A percentile compares a stretch with the other conserved stretches of the same genome.
Evolutionary conservation across 257 asterid genomes (phyloP).

Genomic region (Petrea volubilis): DNA sequence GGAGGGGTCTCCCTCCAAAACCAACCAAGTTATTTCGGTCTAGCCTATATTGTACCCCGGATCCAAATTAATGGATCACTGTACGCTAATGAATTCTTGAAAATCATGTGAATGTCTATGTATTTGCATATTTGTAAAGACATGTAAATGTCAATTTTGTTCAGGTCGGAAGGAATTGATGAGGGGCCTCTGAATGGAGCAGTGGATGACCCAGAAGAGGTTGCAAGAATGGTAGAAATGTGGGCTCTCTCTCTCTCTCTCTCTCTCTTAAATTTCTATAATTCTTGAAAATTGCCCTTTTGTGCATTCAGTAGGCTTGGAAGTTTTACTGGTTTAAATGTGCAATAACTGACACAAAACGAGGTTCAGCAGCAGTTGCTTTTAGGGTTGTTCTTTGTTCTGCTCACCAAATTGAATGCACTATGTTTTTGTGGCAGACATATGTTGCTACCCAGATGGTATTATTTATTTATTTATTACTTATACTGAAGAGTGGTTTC

Average conservation of each 20-base stretch:
- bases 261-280: background rate
- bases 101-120: constrained; percentile 7
- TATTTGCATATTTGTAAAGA: background rate
- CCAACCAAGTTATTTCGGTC: constrained; percentile 20
- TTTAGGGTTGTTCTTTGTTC: constrained; percentile 29
- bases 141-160: background rate
- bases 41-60: constrained; percentile 24
- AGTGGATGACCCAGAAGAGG: constrained; percentile 84
- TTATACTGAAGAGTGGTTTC: background rate
- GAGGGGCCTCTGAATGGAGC: constrained; percentile 55
- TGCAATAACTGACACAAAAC: constrained; percentile 32
- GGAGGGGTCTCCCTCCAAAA: constrained; percentile 15
- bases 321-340: background rate
- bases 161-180: constrained; percentile 51
- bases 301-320: constrained; percentile 15
- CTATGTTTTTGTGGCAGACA: constrained; percentile 28
- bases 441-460: constrained; percentile 40
- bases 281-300: background rate
- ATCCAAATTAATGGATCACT: constrained; percentile 23
- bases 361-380: constrained; percentile 34
- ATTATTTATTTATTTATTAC: constrained; percentile 18
- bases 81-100: background rate
- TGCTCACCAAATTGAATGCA: constrained; percentile 39
- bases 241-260: constrained; percentile 34
- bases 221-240: constrained; percentile 81